Evolutionary conservation across 148 eudicot species (phyloP), one percentile per base, ranked within the genome.

Genomic region (Rhododendron griersonianum): DNA sequence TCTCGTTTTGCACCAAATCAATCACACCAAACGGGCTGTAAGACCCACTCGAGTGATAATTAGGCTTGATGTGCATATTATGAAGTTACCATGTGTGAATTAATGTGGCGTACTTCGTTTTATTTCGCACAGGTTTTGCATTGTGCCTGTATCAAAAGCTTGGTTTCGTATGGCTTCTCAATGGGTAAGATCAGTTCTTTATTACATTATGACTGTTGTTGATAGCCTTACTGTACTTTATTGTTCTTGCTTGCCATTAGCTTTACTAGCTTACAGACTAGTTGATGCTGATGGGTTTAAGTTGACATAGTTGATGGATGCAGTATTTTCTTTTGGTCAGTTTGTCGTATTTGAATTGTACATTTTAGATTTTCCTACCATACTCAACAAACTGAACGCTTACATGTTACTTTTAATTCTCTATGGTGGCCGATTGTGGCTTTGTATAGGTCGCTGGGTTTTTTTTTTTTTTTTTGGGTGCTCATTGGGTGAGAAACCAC

Each of bases 121-220:
- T 30, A 1, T 25, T 80, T 30, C 11, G 2, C 41, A 7, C 82
- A 80, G 82, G 82, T 80, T 80, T 51, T 50, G 82, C 82, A 28
- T 51, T 80, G 82, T 80, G 63, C 82, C 82, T 14, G 11, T 80
- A 14, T 33, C 82, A n/a, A 80, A 7, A 51, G 82, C 82, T 80
- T 80, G 16, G 10, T 51, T 80, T 18, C 0, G 53, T 16, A 5
- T 51, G 82, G 82, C 13, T 50, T 80, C 82, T 48, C 82, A 80
- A 50, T 80, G 61, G 82, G 82, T 80, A 51, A 5, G 63, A 28
- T 80, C 5, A 30, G 53, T 48, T 48, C 57, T 25, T 1, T 25
- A 1, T 50, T 50, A 2, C 3, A 0, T 48, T 51, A 14, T 25
- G 0, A 16, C 23, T 51, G 37, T 48, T 16, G 39, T 16, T 23